Conservation (phyloP, 169 alveolate species). For the Cryptosporidium canis region DNA sequence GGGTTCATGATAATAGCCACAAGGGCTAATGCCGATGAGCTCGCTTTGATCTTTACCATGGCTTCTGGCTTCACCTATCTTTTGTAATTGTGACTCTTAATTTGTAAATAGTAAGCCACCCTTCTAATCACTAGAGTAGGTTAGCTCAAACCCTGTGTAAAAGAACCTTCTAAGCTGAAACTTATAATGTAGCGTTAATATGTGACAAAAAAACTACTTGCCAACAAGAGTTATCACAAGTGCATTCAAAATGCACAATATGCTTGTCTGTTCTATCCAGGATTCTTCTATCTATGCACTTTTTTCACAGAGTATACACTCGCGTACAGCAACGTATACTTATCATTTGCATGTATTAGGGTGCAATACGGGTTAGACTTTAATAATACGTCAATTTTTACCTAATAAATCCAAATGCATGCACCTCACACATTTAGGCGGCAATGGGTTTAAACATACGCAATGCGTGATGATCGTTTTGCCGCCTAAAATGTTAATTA, state of each 20-base stretch:
- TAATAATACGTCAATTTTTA: slow-evolving; percentile 44
- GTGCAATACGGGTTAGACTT: slow-evolving; percentile 63
- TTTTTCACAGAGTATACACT: slow-evolving; percentile 25
- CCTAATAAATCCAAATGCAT: slow-evolving; percentile 42
- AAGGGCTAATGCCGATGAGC: slow-evolving; percentile 47
- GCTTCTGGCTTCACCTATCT: neutral
- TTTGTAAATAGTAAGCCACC: neutral
- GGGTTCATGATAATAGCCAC: slow-evolving; percentile 34
- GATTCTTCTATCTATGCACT: slow-evolving; percentile 23
- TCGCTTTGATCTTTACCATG: slow-evolving; percentile 30
- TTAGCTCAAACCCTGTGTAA: slow-evolving; percentile 7
- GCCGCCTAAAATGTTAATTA: neutral
- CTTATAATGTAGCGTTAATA: slow-evolving; percentile 34
- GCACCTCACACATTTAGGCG: slow-evolving; percentile 47
- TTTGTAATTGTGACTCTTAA: neutral
- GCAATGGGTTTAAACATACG: neutral
- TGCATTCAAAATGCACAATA: slow-evolving; percentile 69
- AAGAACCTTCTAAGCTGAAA: slow-evolving; percentile 1
- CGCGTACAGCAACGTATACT: slow-evolving; percentile 42
- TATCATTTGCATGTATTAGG: slow-evolving; percentile 62
- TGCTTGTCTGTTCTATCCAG: slow-evolving; percentile 24
- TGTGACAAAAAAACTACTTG: slow-evolving; percentile 19
- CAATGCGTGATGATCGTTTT: neutral
- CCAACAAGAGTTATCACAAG: slow-evolving; percentile 38
- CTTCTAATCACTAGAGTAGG: slow-evolving; percentile 1